Conservation (phyloP, 1,284 basidiomycete species). For the Boletellus deceptivus region DNA sequence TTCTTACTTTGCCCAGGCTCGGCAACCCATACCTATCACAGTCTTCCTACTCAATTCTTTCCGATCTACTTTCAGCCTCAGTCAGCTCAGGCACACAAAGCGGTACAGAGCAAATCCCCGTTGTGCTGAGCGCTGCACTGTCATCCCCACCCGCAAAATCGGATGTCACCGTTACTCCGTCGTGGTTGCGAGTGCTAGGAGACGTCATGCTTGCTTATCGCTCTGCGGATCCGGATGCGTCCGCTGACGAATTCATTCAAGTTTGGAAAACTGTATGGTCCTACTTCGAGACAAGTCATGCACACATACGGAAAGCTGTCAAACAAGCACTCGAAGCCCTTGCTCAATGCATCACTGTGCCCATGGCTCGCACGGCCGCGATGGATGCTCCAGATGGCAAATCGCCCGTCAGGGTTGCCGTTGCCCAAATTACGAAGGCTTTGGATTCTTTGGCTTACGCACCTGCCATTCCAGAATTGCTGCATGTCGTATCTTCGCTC, state of each 20-base stretch:
- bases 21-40: constrained; percentile 84
- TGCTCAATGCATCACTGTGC: constrained; percentile 66
- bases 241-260: constrained; percentile 53
- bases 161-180: constrained; percentile 57
- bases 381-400: constrained; percentile 43
- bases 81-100: constrained; percentile 39
- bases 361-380: constrained; percentile 54
- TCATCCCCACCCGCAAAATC: constrained; percentile 71
- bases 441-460: constrained; percentile 70
- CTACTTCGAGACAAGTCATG: constrained; percentile 65
- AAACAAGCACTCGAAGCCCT: constrained; percentile 63
- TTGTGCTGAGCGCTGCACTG: constrained; percentile 72
- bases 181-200: constrained; percentile 75
- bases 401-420: constrained; percentile 58
- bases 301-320: constrained; percentile 57
- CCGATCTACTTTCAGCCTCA: constrained; percentile 66
- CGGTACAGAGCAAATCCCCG: constrained; percentile 58
- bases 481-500: constrained; percentile 60
- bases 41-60: constrained; percentile 77
- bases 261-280: constrained; percentile 80
- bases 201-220: constrained; percentile 64
- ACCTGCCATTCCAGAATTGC: constrained; percentile 68
- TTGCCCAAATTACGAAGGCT: constrained; percentile 62
- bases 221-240: constrained; percentile 46
- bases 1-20: constrained; percentile 80